Percentiles rank a stretch among this genome's conserved stretches.
Evolutionary conservation across 2,329 filamentous ascomycete species (phyloP).

Genomic region (Beauveria brongniartii): DNA sequence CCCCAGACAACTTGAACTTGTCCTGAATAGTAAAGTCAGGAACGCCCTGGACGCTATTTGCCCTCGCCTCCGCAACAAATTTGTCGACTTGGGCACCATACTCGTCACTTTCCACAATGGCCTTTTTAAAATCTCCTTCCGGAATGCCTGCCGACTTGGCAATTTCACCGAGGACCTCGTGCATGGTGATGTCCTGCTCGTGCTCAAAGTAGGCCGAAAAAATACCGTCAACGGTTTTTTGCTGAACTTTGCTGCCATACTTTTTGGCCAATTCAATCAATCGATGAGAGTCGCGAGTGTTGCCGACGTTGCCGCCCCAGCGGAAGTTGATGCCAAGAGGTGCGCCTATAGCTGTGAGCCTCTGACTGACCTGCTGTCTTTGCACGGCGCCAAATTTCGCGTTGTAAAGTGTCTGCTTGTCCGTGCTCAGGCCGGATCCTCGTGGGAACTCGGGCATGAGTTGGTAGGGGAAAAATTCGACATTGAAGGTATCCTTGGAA

Average conservation of each 20-base stretch:
- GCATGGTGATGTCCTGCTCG: slow-evolving; percentile 34
- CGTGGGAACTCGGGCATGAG: slow-evolving; percentile 29
- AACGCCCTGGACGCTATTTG: slow-evolving; percentile 49
- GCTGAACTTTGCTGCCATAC: slow-evolving; percentile 44
- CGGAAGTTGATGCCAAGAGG: slow-evolving; percentile 37
- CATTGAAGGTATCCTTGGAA: slow-evolving; percentile 49
- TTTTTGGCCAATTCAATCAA: slow-evolving; percentile 41
- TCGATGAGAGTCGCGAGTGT: slow-evolving; percentile 30
- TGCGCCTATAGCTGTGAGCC: slow-evolving; percentile 23
- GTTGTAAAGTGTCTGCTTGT: slow-evolving; percentile 30
- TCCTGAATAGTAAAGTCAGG: slow-evolving; percentile 67
- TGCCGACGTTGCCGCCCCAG: slow-evolving; percentile 26
- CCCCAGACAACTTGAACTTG: slow-evolving; percentile 58
- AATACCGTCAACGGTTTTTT: slow-evolving; percentile 41
- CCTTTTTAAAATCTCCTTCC: slow-evolving; percentile 26
- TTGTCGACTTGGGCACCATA: slow-evolving; percentile 33
- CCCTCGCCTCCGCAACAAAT: slow-evolving; percentile 20
- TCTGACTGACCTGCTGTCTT: slow-evolving; percentile 27
- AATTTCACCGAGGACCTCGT: slow-evolving; percentile 27
- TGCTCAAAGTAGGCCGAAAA: slow-evolving; percentile 36
- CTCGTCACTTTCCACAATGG: slow-evolving; percentile 36
- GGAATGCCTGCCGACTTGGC: slow-evolving; percentile 39
- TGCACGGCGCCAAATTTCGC: slow-evolving; percentile 57
- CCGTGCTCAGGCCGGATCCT: slow-evolving; percentile 23
- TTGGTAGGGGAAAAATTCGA: slow-evolving; percentile 39